Conservation (phyloP, 805 yeast species). For the Dipodascus geniculatus region DNA sequence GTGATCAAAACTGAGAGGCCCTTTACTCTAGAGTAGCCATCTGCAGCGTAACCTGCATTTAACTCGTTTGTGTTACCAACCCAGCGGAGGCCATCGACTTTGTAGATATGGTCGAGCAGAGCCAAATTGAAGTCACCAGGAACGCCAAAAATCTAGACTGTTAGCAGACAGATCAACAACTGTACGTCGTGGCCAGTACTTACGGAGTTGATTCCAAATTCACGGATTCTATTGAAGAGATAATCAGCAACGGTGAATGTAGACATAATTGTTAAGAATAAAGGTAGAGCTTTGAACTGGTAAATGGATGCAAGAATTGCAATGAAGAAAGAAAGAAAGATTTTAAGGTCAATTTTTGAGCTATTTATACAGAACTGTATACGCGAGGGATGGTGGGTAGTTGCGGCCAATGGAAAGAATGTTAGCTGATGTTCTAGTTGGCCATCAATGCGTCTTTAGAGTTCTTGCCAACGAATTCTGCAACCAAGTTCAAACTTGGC, state of each 20-base stretch:
- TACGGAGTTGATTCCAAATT: background rate
- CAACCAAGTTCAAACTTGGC: no score
- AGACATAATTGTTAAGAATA: background rate
- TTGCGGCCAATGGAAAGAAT: no score
- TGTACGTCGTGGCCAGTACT: background rate
- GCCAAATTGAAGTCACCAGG: slow-evolving; percentile 51
- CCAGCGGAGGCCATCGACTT: slow-evolving; percentile 56
- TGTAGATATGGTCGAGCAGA: slow-evolving; percentile 56
- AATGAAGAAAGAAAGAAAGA: background rate
- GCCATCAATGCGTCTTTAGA: no score
- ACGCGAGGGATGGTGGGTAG: background rate
- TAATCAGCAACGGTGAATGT: background rate
- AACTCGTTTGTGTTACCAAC: slow-evolving; percentile 85
- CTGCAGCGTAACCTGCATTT: slow-evolving; percentile 83
- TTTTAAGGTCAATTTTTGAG: background rate
- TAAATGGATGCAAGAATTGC: background rate
- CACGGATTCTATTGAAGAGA: background rate
- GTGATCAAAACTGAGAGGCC: slow-evolving; percentile 65
- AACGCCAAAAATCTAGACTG: slow-evolving; percentile 43
- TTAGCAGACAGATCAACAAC: slow-evolving; percentile 36
- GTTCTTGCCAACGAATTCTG: no score
- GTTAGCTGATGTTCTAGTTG: background rate
- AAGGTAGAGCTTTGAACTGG: background rate
- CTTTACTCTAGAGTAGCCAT: slow-evolving; percentile 76
- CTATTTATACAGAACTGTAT: background rate